A percentile compares a stretch with the other conserved stretches of the same genome.
Evolutionary conservation across 2,329 filamentous ascomycete genomes (phyloP).

Genomic region (Mycosphaerella arachidis): DNA sequence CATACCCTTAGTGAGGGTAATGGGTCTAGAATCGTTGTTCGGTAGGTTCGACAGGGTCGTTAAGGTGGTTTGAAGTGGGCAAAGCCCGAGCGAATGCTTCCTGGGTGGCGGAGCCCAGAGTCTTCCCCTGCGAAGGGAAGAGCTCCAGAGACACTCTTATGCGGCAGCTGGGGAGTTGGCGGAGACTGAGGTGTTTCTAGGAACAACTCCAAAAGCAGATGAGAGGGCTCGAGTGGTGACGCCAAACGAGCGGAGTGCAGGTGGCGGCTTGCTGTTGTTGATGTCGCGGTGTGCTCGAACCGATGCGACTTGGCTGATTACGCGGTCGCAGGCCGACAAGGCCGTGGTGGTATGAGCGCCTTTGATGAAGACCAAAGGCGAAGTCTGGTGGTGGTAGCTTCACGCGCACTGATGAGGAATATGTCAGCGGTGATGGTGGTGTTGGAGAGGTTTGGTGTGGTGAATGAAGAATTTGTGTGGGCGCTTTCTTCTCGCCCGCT

Average conservation of each 20-base stretch:
- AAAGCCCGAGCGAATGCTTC: slow-evolving; percentile 73
- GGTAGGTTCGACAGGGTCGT: slow-evolving; percentile 44
- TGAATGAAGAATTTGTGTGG: neutral
- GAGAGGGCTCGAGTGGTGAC: slow-evolving; percentile 36
- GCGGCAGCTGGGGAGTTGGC: slow-evolving; percentile 86
- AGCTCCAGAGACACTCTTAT: slow-evolving; percentile 97
- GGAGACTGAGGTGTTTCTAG: slow-evolving; percentile 50
- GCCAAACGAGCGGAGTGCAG: slow-evolving; percentile 22
- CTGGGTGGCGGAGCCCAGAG: slow-evolving; percentile 83
- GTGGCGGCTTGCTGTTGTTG: slow-evolving; percentile 46
- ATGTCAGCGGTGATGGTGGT: neutral
- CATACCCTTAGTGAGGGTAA: slow-evolving; percentile 53
- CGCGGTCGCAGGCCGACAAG: slow-evolving; percentile 37
- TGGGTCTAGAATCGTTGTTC: slow-evolving; percentile 16
- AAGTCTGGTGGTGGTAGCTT: slow-evolving; percentile 13
- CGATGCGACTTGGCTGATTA: slow-evolving; percentile 46
- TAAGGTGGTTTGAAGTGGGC: slow-evolving; percentile 95
- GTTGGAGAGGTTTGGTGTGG: neutral
- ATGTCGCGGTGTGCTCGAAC: slow-evolving; percentile 44
- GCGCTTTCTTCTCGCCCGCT: neutral
- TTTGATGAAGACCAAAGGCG: slow-evolving; percentile 38
- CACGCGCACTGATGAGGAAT: slow-evolving; percentile 10
- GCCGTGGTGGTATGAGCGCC: slow-evolving; percentile 42
- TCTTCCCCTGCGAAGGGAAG: slow-evolving; percentile 99
- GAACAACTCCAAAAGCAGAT: slow-evolving; percentile 41